Evolutionary conservation across 148 eudicot species (phyloP).

Genomic region (Silene latifolia): DNA sequence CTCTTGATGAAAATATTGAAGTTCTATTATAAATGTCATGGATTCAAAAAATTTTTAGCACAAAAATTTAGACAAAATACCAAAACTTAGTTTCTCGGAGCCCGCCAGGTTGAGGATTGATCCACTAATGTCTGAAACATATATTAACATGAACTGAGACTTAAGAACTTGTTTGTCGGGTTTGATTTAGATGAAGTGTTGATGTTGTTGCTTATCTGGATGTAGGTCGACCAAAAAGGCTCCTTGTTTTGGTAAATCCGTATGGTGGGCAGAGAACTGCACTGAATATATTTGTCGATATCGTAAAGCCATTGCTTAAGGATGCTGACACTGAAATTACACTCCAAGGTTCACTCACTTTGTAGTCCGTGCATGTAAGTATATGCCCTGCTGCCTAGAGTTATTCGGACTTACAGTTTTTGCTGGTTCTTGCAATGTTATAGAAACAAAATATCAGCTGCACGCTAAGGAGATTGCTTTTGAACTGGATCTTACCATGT

Average conservation of each 20-base stretch:
- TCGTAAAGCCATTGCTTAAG: conserved; percentile 71
- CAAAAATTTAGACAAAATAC: no score
- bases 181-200: not conserved
- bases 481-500: conserved; percentile 60
- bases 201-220: conserved; percentile 7
- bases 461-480: conserved; percentile 79
- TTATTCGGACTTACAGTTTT: not conserved
- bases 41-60: no score
- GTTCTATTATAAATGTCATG: no score
- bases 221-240: conserved; percentile 76
- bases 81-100: no score
- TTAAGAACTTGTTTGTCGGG: not conserved
- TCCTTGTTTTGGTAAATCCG: conserved; percentile 77
- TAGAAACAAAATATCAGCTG: conserved; percentile 75
- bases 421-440: conserved; percentile 20
- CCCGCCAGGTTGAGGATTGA: not conserved
- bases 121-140: not conserved
- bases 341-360: conserved; percentile 48
- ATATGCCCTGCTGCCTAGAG: not conserved
- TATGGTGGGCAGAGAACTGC: conserved; percentile 83
- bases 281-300: conserved; percentile 44
- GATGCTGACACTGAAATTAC: conserved; percentile 70
- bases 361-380: not conserved
- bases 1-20: no score
- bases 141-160: not conserved